These are phyloP conservation scores for Firmiana major DNA, from an alignment of 345 rosid species.

Conservation along the genomic window DNA sequence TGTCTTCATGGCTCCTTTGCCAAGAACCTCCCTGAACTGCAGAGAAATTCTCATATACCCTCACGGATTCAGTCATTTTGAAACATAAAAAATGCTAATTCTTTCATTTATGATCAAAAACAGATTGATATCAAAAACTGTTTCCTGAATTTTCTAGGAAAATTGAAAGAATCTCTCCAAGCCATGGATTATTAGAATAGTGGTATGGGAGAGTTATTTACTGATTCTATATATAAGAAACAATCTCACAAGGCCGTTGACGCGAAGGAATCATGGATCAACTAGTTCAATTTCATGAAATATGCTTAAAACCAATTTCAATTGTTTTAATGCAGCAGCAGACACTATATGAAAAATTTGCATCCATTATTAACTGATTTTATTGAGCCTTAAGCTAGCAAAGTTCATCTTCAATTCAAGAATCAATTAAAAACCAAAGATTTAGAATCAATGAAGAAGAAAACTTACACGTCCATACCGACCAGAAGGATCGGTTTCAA, in stretches of 20 bases:
- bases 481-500: conserved; percentile 80
- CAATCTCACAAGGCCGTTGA: conserved; percentile 14
- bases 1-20: conserved; percentile 93
- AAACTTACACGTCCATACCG: conserved; percentile 89
- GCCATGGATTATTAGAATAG: neutral
- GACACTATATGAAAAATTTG: neutral
- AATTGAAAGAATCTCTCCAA: neutral
- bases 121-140: neutral
- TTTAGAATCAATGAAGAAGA: neutral
- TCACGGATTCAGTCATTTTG: neutral
- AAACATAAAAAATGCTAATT: neutral
- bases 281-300: neutral
- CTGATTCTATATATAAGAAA: neutral
- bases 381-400: neutral
- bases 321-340: neutral
- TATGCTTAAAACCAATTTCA: neutral
- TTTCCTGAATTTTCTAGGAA: neutral
- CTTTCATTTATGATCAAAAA: neutral
- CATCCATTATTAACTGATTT: neutral
- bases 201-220: neutral
- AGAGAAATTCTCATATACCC: neutral
- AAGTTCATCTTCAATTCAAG: neutral
- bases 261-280: neutral
- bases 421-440: neutral
- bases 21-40: conserved; percentile 79